Conservation (phyloP, 2,329 filamentous ascomycete genomes). For the Dactylellina sp. region DNA sequence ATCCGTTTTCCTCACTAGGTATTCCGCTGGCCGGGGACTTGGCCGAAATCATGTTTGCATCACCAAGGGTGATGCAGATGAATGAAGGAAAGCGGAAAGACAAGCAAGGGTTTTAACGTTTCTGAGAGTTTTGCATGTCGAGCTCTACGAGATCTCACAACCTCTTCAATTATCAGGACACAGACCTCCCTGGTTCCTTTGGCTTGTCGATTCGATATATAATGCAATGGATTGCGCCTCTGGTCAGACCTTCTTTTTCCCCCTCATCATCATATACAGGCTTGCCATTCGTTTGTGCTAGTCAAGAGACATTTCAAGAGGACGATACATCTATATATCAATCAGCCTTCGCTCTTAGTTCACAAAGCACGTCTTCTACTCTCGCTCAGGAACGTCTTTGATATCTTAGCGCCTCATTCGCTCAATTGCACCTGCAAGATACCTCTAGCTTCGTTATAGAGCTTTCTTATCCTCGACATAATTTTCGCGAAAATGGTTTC, state of each 20-base stretch:
- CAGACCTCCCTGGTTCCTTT: background rate
- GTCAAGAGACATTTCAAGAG: conserved; percentile 27
- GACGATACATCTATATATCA: conserved; percentile 30
- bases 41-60: conserved; percentile 17
- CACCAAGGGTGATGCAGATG: background rate
- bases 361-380: conserved; percentile 34
- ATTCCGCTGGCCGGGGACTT: conserved; percentile 13
- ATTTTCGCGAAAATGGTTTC: conserved; percentile 37
- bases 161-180: conserved; percentile 25
- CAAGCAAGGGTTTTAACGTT: conserved; percentile 7
- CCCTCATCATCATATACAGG: conserved; percentile 32
- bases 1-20: conserved; percentile 22
- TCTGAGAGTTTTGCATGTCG: conserved; percentile 3
- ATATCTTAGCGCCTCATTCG: conserved; percentile 25
- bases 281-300: conserved; percentile 53
- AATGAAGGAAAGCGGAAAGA: conserved; percentile 15
- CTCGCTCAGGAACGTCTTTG: conserved; percentile 41
- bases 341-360: conserved; percentile 38
- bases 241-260: conserved; percentile 3
- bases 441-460: conserved; percentile 46
- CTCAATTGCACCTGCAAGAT: conserved; percentile 19
- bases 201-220: conserved; percentile 39
- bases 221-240: conserved; percentile 15
- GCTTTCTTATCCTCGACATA: conserved; percentile 13
- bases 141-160: conserved; percentile 21